A percentile compares a stretch with the other conserved stretches of the same genome.
phyloP scores from a whole-genome alignment of 306 rosid genomes.

The Castanospermum australe region DNA sequence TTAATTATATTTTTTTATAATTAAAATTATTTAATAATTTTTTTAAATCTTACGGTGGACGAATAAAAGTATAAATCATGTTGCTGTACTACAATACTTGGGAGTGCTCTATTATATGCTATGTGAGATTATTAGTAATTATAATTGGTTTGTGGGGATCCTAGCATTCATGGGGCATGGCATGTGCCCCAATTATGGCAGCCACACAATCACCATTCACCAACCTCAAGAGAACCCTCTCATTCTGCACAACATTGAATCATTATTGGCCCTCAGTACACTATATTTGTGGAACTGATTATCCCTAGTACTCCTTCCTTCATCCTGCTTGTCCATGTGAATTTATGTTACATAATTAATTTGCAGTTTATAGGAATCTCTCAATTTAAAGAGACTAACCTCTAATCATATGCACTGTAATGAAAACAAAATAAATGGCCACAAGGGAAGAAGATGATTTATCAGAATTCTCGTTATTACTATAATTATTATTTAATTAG shows the following conservation, averaged over 20 bases:
- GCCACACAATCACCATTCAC: constrained; percentile 36
- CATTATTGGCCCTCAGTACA: not conserved
- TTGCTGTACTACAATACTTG: not conserved
- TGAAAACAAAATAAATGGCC: constrained; percentile 2
- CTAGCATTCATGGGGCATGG: constrained; percentile 36
- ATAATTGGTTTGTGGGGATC: constrained; percentile 39
- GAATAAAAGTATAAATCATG: too few species aligned
- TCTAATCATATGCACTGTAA: not conserved
- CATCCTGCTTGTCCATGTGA: constrained; percentile 16
- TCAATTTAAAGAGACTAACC: constrained; percentile 12
- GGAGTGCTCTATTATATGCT: not conserved
- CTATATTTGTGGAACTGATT: constrained; percentile 22
- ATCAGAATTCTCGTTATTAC: not conserved
- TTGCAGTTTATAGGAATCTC: constrained; percentile 25
- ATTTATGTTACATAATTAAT: constrained; percentile 3
- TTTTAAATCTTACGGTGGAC: too few species aligned
- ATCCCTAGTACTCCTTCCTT: not conserved
- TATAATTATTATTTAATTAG: constrained; percentile 28
- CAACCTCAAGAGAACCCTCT: constrained; percentile 37
- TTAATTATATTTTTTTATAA: too few species aligned
- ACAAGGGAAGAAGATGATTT: not conserved
- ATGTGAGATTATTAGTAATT: constrained; percentile 33
- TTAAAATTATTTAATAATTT: too few species aligned
- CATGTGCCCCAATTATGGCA: constrained; percentile 58
- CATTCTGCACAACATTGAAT: constrained; percentile 14